phyloP scores from a whole-genome alignment of 495 filamentous ascomycete species.

The Aspergillus mulundensis region DNA sequence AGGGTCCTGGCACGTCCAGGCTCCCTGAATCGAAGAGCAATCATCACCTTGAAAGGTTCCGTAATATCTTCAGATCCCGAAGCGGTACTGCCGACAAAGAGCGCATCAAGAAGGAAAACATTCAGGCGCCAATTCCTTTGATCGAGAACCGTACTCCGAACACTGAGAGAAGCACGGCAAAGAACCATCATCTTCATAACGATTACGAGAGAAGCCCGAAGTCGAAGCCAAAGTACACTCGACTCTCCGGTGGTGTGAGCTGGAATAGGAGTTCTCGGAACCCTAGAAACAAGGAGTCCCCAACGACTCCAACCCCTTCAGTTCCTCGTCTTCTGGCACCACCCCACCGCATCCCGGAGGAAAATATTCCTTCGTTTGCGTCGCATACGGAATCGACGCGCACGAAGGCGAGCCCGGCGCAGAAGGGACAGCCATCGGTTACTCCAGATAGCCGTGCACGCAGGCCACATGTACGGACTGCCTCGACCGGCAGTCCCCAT shows the following conservation, averaged over 20 bases:
- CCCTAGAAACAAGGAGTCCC: conserved; percentile 6
- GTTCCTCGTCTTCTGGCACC: conserved; percentile 10
- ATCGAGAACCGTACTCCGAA: neutral
- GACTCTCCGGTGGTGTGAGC: conserved; percentile 8
- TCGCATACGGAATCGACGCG: conserved; percentile 15
- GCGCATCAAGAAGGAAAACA: conserved; percentile 6
- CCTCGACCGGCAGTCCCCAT: conserved; percentile 18
- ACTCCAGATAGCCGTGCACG: conserved; percentile 2
- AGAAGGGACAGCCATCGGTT: neutral
- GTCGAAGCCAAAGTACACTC: conserved; percentile 9
- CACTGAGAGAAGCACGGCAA: neutral
- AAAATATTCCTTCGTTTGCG: conserved; percentile 15
- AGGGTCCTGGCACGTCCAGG: neutral
- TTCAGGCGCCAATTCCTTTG: neutral
- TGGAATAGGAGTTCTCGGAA: conserved; percentile 10
- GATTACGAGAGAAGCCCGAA: conserved; percentile 6
- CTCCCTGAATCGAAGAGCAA: conserved; percentile 10
- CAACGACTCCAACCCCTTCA: neutral
- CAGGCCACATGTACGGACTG: conserved; percentile 6
- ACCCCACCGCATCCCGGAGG: neutral
- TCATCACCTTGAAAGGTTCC: conserved; percentile 17
- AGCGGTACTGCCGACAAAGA: conserved; percentile 7
- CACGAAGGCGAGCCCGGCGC: conserved; percentile 7
- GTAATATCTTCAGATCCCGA: conserved; percentile 20
- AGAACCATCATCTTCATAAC: neutral